phyloP scores from a whole-genome alignment of 805 yeast genomes.

The Hanseniaspora occidentalis region DNA sequence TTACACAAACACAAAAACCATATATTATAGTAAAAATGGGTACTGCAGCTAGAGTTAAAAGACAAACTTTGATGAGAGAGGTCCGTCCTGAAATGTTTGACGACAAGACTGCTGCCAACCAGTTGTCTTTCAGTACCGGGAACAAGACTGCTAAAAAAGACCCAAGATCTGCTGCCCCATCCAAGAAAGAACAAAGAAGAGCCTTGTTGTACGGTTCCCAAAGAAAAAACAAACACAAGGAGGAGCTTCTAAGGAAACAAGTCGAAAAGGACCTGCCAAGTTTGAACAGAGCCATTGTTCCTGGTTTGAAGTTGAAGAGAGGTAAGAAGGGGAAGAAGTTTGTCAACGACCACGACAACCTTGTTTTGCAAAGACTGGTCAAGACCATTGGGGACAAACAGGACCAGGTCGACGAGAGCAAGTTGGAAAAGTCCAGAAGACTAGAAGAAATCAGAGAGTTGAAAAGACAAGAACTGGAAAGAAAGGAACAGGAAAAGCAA shows the following conservation, averaged over 20 bases:
- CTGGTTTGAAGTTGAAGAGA: constrained; percentile 63
- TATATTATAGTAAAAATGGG: constrained; percentile 5
- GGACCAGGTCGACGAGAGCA: constrained; percentile 73
- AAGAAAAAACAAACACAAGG: constrained; percentile 27
- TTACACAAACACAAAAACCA: no score
- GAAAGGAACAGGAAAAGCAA: constrained; percentile 60
- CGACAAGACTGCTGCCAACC: constrained; percentile 60
- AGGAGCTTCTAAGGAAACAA: constrained; percentile 26
- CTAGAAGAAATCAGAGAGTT: constrained; percentile 82
- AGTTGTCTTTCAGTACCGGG: constrained; percentile 31
- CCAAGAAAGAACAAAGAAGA: constrained; percentile 48
- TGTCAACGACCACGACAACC: constrained; percentile 53
- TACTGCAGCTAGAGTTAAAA: constrained; percentile 41
- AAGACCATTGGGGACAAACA: constrained; percentile 71
- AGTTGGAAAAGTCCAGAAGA: constrained; percentile 79
- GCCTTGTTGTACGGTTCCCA: constrained; percentile 58
- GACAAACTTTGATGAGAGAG: constrained; percentile 41
- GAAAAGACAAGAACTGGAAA: constrained; percentile 76
- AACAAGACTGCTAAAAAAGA: constrained; percentile 37
- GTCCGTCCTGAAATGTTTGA: constrained; percentile 54
- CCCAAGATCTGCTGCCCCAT: constrained; percentile 44
- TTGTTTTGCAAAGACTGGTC: constrained; percentile 55
- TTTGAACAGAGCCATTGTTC: constrained; percentile 70
- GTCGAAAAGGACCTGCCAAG: constrained; percentile 74
- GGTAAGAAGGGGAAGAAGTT: constrained; percentile 87